phyloP scores from a whole-genome alignment of 1,284 basidiomycete genomes.

The Sanghuangporus sanghuang region DNA sequence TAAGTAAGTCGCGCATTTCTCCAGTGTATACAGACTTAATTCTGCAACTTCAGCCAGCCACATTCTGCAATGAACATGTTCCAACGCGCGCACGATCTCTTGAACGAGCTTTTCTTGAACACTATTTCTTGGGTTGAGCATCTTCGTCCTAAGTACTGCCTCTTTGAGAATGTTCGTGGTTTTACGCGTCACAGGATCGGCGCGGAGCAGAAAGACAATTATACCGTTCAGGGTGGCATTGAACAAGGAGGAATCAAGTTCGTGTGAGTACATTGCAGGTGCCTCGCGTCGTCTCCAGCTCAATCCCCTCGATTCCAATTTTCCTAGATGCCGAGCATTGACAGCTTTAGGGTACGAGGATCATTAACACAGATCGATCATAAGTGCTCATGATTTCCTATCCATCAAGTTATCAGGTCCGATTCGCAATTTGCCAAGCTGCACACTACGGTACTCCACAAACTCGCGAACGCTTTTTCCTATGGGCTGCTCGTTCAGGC shows the following conservation, averaged over 20 bases:
- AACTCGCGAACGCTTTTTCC: constrained; percentile 61
- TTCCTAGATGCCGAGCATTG: constrained; percentile 35
- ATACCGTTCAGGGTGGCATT: constrained; percentile 54
- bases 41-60: constrained; percentile 37
- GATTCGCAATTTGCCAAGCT: constrained; percentile 59
- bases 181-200: constrained; percentile 55
- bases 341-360: constrained; percentile 53
- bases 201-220: constrained; percentile 39
- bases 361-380: neutral
- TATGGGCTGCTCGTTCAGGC: constrained; percentile 53
- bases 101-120: constrained; percentile 52
- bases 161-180: constrained; percentile 72
- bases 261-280: constrained; percentile 27
- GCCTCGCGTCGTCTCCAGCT: neutral
- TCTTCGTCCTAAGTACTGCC: constrained; percentile 50
- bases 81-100: constrained; percentile 44
- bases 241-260: constrained; percentile 66
- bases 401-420: constrained; percentile 58
- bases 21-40: neutral
- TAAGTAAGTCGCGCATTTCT: constrained; percentile 25
- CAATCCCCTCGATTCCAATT: neutral
- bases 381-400: constrained; percentile 2
- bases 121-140: constrained; percentile 62
- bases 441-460: constrained; percentile 73
- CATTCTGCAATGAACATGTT: constrained; percentile 55